Conservation (phyloP, 2,329 filamentous ascomycete genomes). For the Alternaria sp. region DNA sequence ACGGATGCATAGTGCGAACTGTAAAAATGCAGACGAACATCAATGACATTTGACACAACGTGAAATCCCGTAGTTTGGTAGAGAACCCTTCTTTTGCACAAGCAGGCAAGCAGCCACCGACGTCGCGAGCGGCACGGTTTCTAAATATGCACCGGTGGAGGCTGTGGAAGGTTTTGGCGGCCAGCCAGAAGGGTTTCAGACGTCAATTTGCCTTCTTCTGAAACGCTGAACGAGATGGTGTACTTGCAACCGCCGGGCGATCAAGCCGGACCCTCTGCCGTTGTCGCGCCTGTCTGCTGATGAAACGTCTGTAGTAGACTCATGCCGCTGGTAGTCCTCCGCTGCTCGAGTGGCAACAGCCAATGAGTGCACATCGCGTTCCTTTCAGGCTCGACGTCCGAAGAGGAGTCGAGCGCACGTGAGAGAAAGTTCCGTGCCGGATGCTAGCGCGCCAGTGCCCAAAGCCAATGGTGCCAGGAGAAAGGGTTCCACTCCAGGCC, state of each 20-base stretch:
- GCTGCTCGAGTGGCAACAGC: not conserved
- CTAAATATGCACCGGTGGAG: constrained; percentile 15
- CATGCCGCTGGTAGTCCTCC: not conserved
- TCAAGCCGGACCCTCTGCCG: constrained; percentile 9
- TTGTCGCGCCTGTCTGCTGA: constrained; percentile 19
- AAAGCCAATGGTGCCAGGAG: constrained; percentile 10
- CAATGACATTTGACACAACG: constrained; percentile 5
- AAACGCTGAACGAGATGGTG: constrained; percentile 33
- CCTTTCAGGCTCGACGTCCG: constrained; percentile 12
- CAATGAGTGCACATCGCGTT: constrained; percentile 11
- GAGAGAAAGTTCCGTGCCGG: constrained; percentile 13
- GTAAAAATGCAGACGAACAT: not conserved
- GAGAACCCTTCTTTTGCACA: not conserved
- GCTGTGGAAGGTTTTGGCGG: constrained; percentile 26
- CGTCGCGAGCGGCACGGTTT: constrained; percentile 4
- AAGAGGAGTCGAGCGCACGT: constrained; percentile 19
- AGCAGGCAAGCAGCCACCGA: not conserved
- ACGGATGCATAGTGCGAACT: not conserved
- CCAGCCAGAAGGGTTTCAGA: constrained; percentile 38
- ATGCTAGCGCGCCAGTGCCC: constrained; percentile 19
- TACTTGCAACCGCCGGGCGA: constrained; percentile 19
- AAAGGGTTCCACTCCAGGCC: constrained; percentile 26
- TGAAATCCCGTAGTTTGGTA: not conserved
- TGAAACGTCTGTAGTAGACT: constrained; percentile 20
- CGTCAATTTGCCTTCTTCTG: constrained; percentile 27